Conservation (phyloP, 352 stramenopile species). For the Pythium graminicola region DNA sequence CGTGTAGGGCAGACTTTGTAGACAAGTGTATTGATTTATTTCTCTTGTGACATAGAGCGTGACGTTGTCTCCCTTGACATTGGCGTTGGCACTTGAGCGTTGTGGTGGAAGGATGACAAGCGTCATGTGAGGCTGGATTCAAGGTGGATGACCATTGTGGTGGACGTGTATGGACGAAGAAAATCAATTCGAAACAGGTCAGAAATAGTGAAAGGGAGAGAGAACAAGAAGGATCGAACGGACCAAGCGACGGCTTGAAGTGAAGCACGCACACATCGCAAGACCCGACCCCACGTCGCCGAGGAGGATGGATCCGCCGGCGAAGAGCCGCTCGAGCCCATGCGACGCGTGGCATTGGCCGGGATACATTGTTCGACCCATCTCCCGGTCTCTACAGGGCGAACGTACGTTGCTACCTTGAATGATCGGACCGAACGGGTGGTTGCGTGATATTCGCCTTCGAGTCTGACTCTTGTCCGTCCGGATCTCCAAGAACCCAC, state of each 20-base stretch:
- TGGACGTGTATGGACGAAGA: slow-evolving; percentile 10
- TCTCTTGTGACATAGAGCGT: slow-evolving; percentile 22
- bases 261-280: slow-evolving; percentile 17
- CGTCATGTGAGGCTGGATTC: neutral
- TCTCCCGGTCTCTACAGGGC: neutral
- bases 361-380: neutral
- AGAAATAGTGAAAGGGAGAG: slow-evolving; percentile 2
- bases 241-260: slow-evolving; percentile 20
- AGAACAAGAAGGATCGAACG: slow-evolving; percentile 7
- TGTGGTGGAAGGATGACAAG: slow-evolving; percentile 2
- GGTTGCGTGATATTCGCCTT: slow-evolving; percentile 1
- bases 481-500: slow-evolving; percentile 7
- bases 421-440: slow-evolving; percentile 3
- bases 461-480: slow-evolving; percentile 8
- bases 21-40: slow-evolving; percentile 24
- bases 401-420: neutral
- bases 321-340: neutral
- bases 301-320: neutral
- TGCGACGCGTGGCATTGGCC: neutral
- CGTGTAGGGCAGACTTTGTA: slow-evolving; percentile 4
- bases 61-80: slow-evolving; percentile 12
- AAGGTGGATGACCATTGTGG: slow-evolving; percentile 1
- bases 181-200: slow-evolving; percentile 5
- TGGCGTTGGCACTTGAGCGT: neutral
- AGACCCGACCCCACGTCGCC: neutral